Evolutionary conservation across 805 yeast species (phyloP).

Genomic region (Metschnikowia vanudenii): DNA sequence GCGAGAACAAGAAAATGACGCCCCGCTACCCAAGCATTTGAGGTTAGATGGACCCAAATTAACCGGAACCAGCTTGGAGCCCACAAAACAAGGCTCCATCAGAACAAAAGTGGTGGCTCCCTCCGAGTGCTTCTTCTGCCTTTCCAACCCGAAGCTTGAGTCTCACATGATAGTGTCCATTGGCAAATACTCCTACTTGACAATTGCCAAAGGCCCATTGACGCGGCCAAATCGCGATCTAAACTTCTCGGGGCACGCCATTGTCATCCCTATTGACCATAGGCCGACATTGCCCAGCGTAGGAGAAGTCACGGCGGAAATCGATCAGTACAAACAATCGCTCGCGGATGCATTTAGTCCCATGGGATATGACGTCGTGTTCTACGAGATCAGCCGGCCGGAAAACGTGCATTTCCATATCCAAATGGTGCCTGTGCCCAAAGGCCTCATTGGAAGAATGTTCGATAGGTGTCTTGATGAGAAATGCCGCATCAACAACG

Average conservation of each 20-base stretch:
- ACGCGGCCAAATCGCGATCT: conserved; percentile 48
- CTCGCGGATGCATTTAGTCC: conserved; percentile 48
- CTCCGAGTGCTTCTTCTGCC: conserved; percentile 73
- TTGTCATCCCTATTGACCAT: conserved; percentile 79
- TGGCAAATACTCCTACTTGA: conserved; percentile 62
- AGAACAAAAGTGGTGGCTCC: conserved; percentile 49
- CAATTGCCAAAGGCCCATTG: conserved; percentile 86
- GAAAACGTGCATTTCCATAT: conserved; percentile 72
- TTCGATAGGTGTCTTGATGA: conserved; percentile 49
- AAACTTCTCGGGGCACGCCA: conserved; percentile 75
- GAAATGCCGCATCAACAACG: conserved; percentile 45
- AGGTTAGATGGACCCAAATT: not conserved
- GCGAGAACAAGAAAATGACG: conserved; percentile 2
- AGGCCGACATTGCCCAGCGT: conserved; percentile 36
- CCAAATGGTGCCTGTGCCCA: conserved; percentile 72
- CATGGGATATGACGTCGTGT: conserved; percentile 49
- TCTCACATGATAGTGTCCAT: conserved; percentile 79
- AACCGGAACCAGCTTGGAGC: too few species aligned
- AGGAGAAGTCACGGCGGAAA: conserved; percentile 35
- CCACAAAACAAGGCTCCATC: too few species aligned
- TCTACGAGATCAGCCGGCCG: conserved; percentile 66
- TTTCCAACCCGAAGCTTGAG: conserved; percentile 74
- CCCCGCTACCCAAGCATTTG: not conserved
- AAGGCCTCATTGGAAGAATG: conserved; percentile 28
- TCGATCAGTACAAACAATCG: conserved; percentile 45